phyloP scores from a whole-genome alignment of 129 eudicot genomes.

The Flaveria sonorensis region DNA sequence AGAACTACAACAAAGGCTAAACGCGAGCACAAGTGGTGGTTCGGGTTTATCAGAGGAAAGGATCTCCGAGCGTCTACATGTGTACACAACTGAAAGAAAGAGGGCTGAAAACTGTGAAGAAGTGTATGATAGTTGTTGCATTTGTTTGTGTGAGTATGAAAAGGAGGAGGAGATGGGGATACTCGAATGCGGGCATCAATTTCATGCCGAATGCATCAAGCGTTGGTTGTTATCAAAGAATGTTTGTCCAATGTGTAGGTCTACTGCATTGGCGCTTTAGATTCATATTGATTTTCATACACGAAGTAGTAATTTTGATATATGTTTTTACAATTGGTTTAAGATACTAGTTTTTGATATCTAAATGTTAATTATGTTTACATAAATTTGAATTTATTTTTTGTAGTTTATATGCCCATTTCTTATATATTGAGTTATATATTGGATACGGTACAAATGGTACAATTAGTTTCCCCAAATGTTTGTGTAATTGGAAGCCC shows the following conservation, averaged over 20 bases:
- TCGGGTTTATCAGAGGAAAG: neutral
- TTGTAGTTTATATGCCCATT: too few species aligned
- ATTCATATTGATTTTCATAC: too few species aligned
- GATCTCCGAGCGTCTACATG: neutral
- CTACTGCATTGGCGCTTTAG: neutral
- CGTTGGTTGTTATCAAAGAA: conserved; percentile 7
- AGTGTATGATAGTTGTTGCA: neutral
- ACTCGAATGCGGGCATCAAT: conserved; percentile 1
- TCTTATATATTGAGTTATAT: too few species aligned
- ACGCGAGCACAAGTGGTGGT: neutral
- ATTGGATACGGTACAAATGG: too few species aligned
- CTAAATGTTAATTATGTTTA: too few species aligned
- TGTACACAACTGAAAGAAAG: neutral
- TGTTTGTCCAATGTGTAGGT: conserved; percentile 12
- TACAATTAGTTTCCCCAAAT: too few species aligned
- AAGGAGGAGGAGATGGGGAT: neutral
- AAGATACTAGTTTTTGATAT: too few species aligned
- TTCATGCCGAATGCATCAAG: conserved; percentile 9
- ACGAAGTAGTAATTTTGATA: too few species aligned
- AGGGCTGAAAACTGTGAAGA: neutral
- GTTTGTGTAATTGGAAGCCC: too few species aligned
- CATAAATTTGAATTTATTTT: too few species aligned
- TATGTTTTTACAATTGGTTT: too few species aligned
- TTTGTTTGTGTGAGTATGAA: neutral
- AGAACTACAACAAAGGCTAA: neutral